Evolutionary conservation across 2,329 filamentous ascomycete species (phyloP), one percentile per base, ranked within the genome.

Genomic region (Decorospora gaudefroyi): DNA sequence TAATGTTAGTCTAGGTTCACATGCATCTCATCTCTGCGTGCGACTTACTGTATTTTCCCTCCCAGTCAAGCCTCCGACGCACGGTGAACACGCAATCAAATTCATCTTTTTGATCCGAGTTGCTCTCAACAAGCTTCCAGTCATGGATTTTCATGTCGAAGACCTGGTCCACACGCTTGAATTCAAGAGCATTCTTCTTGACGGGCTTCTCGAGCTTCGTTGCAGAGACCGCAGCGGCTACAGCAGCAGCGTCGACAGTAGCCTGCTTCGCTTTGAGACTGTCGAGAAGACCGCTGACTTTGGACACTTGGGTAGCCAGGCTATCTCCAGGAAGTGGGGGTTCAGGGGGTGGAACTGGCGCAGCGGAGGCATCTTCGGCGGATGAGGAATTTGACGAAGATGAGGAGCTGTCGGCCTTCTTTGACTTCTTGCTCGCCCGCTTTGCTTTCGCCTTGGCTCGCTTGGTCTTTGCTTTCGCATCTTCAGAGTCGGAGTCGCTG

Each of bases 1-100:
- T 93, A 69, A 96, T 87, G 55, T 95, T 89, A 33, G 96, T 83
- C 10, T 85, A 73, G 0, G 90, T 84, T 35, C 90, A 62, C 67
- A 82, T 90, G 65, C 88, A 93, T 72, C 91, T 93, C 69, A 96
- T 87, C 55, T 95, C 89, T 34, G 96, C 83, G 10, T 85, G 73
- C 0, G 90, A 84, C 34, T 90, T 62, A 67, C 82, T 77, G 59
- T 88, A 91, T 60, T 90, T 90, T 51, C 89, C 88, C 57, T 93
- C 87, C 82, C 82, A 89, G 67, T 91, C 86, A 65, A 96, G 95
- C 10, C 82, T 86, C 41, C 90, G 81, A 11, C 88, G 83, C 11
- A 96, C 87, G 16, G 90, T 88, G 67, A 96, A 95, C 3, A 67
- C 62, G 37, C 86, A 93, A 48, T 91, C 84, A 67, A 90, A 91